These are phyloP conservation scores for Spergularia marina DNA, from an alignment of 148 eudicot species.

Conservation along the genomic window DNA sequence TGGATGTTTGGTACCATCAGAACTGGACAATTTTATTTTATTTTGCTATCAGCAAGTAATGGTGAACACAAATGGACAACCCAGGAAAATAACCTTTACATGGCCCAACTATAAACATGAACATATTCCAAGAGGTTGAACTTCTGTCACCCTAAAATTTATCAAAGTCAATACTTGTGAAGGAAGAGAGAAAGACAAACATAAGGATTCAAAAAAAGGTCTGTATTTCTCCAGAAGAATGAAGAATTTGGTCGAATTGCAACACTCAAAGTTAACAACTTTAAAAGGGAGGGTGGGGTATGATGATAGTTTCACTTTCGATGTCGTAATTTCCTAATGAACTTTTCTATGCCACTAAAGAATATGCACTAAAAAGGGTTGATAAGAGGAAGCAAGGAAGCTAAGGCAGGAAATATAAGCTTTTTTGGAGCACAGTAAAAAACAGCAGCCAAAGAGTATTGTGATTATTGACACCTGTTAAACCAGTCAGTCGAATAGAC, in stretches of 20 bases:
- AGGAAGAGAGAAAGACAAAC: background rate
- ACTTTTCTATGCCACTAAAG: background rate
- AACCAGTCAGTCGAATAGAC: background rate
- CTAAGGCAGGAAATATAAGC: no score
- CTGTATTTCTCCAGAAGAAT: background rate
- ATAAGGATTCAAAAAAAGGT: background rate
- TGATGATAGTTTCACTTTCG: background rate
- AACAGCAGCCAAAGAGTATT: background rate
- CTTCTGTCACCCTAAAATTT: background rate
- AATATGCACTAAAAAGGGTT: conserved; percentile 3
- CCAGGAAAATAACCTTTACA: no score
- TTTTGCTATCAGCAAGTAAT: background rate
- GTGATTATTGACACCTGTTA: background rate
- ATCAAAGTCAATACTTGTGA: background rate
- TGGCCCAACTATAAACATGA: no score
- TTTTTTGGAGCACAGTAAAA: background rate
- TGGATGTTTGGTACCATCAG: background rate
- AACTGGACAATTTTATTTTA: background rate
- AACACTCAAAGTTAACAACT: background rate
- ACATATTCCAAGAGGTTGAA: background rate
- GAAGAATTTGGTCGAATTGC: background rate
- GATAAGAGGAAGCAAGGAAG: background rate
- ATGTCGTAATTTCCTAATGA: background rate
- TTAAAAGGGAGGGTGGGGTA: background rate
- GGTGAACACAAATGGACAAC: no score